Conservation (phyloP, 1,139 yeast species). For the Magnusiomyces sp. region DNA sequence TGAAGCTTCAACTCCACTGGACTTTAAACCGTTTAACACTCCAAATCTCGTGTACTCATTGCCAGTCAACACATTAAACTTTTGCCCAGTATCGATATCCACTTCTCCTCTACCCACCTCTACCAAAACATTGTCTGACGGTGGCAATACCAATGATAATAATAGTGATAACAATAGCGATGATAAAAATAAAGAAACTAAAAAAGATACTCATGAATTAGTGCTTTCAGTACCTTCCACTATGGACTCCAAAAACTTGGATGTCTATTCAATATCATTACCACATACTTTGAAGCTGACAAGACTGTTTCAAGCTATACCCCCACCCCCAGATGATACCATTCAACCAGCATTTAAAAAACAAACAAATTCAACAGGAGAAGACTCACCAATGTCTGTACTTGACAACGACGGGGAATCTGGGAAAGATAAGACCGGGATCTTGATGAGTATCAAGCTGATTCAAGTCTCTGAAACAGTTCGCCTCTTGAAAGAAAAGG, state of each 20-base stretch:
- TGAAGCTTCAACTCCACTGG: neutral
- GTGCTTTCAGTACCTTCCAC: slow-evolving; percentile 34
- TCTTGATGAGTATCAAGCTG: slow-evolving; percentile 32
- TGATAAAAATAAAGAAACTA: neutral
- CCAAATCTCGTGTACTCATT: slow-evolving; percentile 32
- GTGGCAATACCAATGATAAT: too few relatives aligned
- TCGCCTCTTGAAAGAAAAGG: too few relatives aligned
- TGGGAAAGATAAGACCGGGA: slow-evolving; percentile 22
- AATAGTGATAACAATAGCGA: neutral
- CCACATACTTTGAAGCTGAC: slow-evolving; percentile 17
- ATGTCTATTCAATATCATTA: slow-evolving; percentile 26
- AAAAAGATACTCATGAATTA: neutral
- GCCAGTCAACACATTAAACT: slow-evolving; percentile 35
- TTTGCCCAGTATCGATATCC: slow-evolving; percentile 29
- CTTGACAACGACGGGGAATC: neutral
- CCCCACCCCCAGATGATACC: slow-evolving; percentile 2
- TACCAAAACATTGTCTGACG: neutral
- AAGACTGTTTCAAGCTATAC: slow-evolving; percentile 4
- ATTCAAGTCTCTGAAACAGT: slow-evolving; percentile 1
- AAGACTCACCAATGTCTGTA: slow-evolving; percentile 3
- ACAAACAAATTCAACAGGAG: neutral
- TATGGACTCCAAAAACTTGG: slow-evolving; percentile 30
- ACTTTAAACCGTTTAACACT: slow-evolving; percentile 8
- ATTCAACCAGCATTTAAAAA: neutral
- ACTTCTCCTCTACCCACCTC: slow-evolving; percentile 6